Evolutionary conservation across 495 filamentous ascomycete species (phyloP).

Genomic region (Rusavskia elegans): DNA sequence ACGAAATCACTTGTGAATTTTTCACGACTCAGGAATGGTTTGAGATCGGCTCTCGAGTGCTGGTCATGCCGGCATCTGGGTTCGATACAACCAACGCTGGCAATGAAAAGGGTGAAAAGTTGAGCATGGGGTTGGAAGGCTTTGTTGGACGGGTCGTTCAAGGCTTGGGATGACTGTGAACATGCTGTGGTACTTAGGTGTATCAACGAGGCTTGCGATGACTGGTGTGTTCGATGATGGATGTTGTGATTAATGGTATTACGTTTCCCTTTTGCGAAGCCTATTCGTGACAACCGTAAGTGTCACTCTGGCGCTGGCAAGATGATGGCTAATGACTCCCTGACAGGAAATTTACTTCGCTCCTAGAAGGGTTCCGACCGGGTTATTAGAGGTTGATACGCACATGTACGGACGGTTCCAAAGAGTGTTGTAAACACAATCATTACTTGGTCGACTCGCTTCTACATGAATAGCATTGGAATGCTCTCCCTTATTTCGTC

Average conservation of each 20-base stretch:
- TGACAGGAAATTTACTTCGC: too few species aligned
- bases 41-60: slow-evolving; percentile 59
- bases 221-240: not conserved
- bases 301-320: too few species aligned
- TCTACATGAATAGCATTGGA: too few species aligned
- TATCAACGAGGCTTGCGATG: not conserved
- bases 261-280: not conserved
- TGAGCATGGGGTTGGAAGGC: slow-evolving; percentile 26
- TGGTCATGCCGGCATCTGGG: slow-evolving; percentile 47
- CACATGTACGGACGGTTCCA: too few species aligned
- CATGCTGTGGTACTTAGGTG: not conserved
- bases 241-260: not conserved
- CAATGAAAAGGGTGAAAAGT: slow-evolving; percentile 10
- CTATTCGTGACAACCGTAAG: not conserved
- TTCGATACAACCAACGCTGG: slow-evolving; percentile 17
- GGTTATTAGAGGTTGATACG: too few species aligned
- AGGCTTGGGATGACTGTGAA: not conserved
- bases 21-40: slow-evolving; percentile 70
- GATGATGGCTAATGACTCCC: too few species aligned
- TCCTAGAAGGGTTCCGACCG: too few species aligned
- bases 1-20: slow-evolving; percentile 62
- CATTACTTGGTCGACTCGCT: too few species aligned
- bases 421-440: too few species aligned
- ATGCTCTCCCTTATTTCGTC: too few species aligned
- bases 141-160: slow-evolving; percentile 28